A percentile compares a stretch with the other conserved stretches of the same genome.
These are phyloP conservation scores for Alternaria triticina DNA, from an alignment of 2,329 filamentous ascomycete genomes.

Conservation along the genomic window DNA sequence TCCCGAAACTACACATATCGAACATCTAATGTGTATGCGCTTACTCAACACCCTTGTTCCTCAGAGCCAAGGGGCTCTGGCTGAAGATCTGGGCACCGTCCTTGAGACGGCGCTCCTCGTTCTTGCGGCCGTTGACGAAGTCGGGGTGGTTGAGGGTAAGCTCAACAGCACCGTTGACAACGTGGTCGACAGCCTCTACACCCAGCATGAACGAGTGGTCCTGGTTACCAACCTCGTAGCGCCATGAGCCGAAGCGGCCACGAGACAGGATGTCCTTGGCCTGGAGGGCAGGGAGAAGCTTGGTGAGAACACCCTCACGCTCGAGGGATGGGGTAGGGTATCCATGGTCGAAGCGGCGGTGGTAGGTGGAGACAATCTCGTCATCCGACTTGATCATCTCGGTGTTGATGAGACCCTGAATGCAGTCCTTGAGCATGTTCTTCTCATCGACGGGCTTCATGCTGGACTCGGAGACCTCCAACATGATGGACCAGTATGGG, in stretches of 20 bases:
- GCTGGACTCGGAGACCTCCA: conserved; percentile 94
- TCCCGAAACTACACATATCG: conserved; percentile 16
- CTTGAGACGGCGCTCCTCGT: conserved; percentile 67
- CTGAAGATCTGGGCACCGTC: conserved; percentile 66
- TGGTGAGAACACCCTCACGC: conserved; percentile 90
- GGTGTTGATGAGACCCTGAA: conserved; percentile 96
- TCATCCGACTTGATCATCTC: conserved; percentile 91
- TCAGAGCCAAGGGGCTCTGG: conserved; percentile 47
- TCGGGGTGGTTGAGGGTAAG: conserved; percentile 95
- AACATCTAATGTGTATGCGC: conserved; percentile 12
- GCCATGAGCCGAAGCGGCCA: conserved; percentile 97
- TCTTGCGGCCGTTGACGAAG: conserved; percentile 83
- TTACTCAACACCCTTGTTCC: conserved; percentile 32
- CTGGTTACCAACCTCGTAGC: conserved; percentile 97
- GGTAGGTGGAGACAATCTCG: conserved; percentile 97
- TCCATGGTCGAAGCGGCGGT: conserved; percentile 96
- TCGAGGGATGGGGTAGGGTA: conserved; percentile 96
- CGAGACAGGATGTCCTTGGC: conserved; percentile 91
- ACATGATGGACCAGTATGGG: conserved; percentile 99
- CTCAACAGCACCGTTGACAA: conserved; percentile 87
- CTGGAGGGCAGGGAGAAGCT: conserved; percentile 92
- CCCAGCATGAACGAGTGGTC: conserved; percentile 98
- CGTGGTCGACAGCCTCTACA: conserved; percentile 90
- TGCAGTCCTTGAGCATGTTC: conserved; percentile 86
- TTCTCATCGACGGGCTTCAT: conserved; percentile 92